Evolutionary conservation across 2,329 filamentous ascomycete species (phyloP).

Genomic region (Botrytis deweyae): DNA sequence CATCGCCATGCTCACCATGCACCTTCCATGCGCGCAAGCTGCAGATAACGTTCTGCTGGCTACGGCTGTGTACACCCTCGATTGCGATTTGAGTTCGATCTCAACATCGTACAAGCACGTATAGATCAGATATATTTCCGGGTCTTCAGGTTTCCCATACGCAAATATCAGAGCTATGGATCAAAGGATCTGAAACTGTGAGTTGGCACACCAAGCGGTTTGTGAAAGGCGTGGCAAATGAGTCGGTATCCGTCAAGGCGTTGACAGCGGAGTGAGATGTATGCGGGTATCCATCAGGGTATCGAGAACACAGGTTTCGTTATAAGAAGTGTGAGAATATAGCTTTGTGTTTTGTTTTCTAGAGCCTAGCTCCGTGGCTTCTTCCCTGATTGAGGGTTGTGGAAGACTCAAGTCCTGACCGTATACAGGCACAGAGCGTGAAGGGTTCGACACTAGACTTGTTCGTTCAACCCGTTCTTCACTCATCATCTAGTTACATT

Average conservation of each 20-base stretch:
- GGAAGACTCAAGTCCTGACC: background rate
- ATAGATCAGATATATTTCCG: background rate
- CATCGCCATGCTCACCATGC: background rate
- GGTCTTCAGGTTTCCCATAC: background rate
- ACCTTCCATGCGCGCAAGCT: constrained; percentile 5
- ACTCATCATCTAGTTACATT: background rate
- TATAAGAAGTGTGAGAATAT: background rate
- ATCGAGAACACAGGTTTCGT: background rate
- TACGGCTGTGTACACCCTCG: background rate
- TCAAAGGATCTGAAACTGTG: constrained; percentile 11
- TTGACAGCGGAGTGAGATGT: constrained; percentile 11
- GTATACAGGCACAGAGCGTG: background rate
- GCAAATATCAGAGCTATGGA: background rate
- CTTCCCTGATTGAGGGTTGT: background rate
- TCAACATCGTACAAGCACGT: background rate
- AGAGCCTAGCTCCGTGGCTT: background rate
- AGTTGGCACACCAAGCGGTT: background rate
- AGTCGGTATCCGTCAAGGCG: constrained; percentile 6
- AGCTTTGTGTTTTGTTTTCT: background rate
- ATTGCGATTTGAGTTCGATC: background rate
- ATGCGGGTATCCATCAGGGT: background rate
- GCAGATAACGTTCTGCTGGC: constrained; percentile 8
- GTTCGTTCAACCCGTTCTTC: background rate
- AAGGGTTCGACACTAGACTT: too few species aligned
- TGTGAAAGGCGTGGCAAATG: constrained; percentile 11